These are phyloP conservation scores for Hemisphaericaspora xylofermentans DNA, from an alignment of 1,139 yeast species.

Conservation along the genomic window DNA sequence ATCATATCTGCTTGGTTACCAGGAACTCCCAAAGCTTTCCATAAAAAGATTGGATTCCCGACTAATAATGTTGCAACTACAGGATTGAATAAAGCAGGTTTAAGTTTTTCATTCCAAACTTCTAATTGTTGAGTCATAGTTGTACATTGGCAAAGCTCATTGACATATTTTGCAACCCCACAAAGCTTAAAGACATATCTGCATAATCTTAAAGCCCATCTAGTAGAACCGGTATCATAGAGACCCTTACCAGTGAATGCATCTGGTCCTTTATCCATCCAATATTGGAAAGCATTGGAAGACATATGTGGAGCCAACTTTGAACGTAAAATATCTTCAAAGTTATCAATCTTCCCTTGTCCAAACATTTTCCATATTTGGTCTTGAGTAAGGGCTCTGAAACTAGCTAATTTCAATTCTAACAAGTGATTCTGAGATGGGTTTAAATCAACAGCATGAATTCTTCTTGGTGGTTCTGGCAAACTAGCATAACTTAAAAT, in stretches of 20 bases:
- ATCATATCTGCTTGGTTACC: slow-evolving; percentile 80
- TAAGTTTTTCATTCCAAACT: slow-evolving; percentile 62
- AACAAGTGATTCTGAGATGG: slow-evolving; percentile 80
- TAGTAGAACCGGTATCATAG: slow-evolving; percentile 74
- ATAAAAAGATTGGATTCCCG: slow-evolving; percentile 78
- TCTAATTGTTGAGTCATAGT: slow-evolving; percentile 59
- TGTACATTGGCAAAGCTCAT: slow-evolving; percentile 55
- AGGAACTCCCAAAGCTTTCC: slow-evolving; percentile 90
- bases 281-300: slow-evolving; percentile 77
- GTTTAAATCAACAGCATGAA: slow-evolving; percentile 83
- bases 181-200: slow-evolving; percentile 55
- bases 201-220: slow-evolving; percentile 80
- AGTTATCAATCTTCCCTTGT: slow-evolving; percentile 59
- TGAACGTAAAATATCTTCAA: slow-evolving; percentile 45
- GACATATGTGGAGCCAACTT: slow-evolving; percentile 70
- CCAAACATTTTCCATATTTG: slow-evolving; percentile 78
- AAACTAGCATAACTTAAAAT: slow-evolving; percentile 70
- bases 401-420: slow-evolving; percentile 73
- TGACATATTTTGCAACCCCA: slow-evolving; percentile 54
- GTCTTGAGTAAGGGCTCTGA: slow-evolving; percentile 55
- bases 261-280: slow-evolving; percentile 63
- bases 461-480: slow-evolving; percentile 69
- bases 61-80: slow-evolving; percentile 63
- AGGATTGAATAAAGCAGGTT: slow-evolving; percentile 72
- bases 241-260: slow-evolving; percentile 66